phyloP scores from a whole-genome alignment of 805 yeast species.

The Candida jianshihensis region DNA sequence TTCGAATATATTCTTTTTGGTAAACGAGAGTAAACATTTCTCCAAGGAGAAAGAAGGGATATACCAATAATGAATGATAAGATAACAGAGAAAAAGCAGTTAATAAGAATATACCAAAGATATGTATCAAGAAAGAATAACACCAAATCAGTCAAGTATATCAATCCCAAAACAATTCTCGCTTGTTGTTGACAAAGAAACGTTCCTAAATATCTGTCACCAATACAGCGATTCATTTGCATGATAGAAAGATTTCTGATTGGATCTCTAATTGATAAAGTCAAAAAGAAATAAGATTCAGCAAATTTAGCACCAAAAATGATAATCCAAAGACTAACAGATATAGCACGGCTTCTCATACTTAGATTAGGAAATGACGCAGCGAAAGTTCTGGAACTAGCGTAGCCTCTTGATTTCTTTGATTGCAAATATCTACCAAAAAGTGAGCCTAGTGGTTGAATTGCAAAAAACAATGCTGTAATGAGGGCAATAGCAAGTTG shows the following conservation, averaged over 20 bases:
- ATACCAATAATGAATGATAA: slow-evolving; percentile 72
- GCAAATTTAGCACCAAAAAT: slow-evolving; percentile 61
- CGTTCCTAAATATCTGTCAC: slow-evolving; percentile 50
- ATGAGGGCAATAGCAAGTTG: slow-evolving; percentile 54
- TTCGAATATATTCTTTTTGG: slow-evolving; percentile 75
- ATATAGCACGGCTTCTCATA: slow-evolving; percentile 52
- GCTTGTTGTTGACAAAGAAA: slow-evolving; percentile 54
- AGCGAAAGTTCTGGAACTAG: slow-evolving; percentile 54
- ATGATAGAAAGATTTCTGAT: slow-evolving; percentile 59
- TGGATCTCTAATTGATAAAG: slow-evolving; percentile 69
- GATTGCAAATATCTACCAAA: slow-evolving; percentile 36
- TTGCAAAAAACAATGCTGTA: slow-evolving; percentile 49
- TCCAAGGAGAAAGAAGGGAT: slow-evolving; percentile 86
- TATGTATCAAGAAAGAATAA: slow-evolving; percentile 78
- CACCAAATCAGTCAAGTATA: slow-evolving; percentile 56
- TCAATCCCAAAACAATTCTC: slow-evolving; percentile 42
- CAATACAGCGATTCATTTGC: slow-evolving; percentile 53
- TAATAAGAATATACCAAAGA: slow-evolving; percentile 80
- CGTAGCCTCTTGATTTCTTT: slow-evolving; percentile 36
- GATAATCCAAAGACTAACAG: slow-evolving; percentile 60
- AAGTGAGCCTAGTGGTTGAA: slow-evolving; percentile 51
- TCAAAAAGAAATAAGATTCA: slow-evolving; percentile 75
- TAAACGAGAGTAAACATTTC: slow-evolving; percentile 65
- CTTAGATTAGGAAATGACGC: slow-evolving; percentile 47
- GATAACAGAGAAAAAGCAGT: slow-evolving; percentile 63